phyloP scores from a whole-genome alignment of 1,284 basidiomycete genomes.

The Leccinum solheimii region DNA sequence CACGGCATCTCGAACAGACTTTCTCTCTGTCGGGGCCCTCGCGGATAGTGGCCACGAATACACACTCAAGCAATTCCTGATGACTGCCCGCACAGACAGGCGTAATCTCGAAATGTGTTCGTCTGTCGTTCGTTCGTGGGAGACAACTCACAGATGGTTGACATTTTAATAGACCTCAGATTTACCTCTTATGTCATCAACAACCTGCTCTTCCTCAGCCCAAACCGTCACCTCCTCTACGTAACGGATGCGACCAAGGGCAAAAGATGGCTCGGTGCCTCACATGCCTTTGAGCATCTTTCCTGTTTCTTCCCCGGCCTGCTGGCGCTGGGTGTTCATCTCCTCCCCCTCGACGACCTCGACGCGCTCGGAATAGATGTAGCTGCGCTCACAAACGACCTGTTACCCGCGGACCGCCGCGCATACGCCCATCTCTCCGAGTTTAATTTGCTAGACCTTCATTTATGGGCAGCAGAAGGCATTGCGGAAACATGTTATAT shows the following conservation, averaged over 20 bases:
- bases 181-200: constrained; percentile 61
- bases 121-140: constrained; percentile 20
- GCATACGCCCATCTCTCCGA: constrained; percentile 36
- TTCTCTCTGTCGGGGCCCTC: constrained; percentile 57
- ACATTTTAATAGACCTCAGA: constrained; percentile 50
- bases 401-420: constrained; percentile 37
- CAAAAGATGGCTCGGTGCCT: constrained; percentile 33
- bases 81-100: constrained; percentile 61
- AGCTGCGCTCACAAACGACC: constrained; percentile 36
- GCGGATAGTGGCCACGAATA: constrained; percentile 78
- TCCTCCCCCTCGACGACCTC: constrained; percentile 55
- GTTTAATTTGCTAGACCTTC: constrained; percentile 51
- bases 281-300: constrained; percentile 69
- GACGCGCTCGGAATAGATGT: constrained; percentile 44
- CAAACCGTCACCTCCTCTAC: constrained; percentile 65
- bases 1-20: constrained; percentile 31
- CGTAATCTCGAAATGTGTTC: constrained; percentile 64
- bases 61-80: constrained; percentile 68
- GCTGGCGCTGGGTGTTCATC: constrained; percentile 68
- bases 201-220: constrained; percentile 65
- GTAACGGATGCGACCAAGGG: constrained; percentile 53
- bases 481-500: constrained; percentile 70
- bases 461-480: constrained; percentile 66
- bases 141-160: neutral
- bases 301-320: constrained; percentile 78